Evolutionary conservation across 164 flowering plant genomes (phyloP).

Genomic region (Taxillus chinensis): DNA sequence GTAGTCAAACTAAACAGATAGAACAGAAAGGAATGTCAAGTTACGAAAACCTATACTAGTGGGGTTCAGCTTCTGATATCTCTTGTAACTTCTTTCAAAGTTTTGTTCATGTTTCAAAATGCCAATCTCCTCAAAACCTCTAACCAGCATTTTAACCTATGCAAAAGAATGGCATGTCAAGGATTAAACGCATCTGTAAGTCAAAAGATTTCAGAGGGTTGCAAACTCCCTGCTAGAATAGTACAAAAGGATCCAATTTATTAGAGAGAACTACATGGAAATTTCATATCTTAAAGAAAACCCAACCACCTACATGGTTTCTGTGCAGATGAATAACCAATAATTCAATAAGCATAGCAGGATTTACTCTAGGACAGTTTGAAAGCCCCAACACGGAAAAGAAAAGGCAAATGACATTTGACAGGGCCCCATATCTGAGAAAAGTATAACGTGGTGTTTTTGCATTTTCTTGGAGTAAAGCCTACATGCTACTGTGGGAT

Average conservation of each 20-base stretch:
- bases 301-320: background rate
- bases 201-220: too few species aligned
- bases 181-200: background rate
- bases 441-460: too few species aligned
- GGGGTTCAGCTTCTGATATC: conserved; percentile 75
- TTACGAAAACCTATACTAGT: conserved; percentile 66
- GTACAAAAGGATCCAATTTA: background rate
- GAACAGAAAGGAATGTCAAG: background rate
- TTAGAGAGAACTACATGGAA: background rate
- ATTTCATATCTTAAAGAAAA: background rate
- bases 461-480: too few species aligned
- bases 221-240: background rate
- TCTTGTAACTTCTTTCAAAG: conserved; percentile 4
- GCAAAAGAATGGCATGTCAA: conserved; percentile 1
- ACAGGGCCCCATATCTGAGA: too few species aligned
- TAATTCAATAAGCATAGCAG: background rate
- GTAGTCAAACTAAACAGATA: background rate
- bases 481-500: too few species aligned
- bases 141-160: conserved; percentile 58
- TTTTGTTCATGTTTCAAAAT: conserved; percentile 41
- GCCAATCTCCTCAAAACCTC: conserved; percentile 71
- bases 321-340: background rate
- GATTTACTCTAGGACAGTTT: too few species aligned
- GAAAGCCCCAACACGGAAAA: too few species aligned
- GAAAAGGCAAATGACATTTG: too few species aligned